Conservation (phyloP, 1,284 basidiomycete genomes). For the Tranzscheliella williamsii region DNA sequence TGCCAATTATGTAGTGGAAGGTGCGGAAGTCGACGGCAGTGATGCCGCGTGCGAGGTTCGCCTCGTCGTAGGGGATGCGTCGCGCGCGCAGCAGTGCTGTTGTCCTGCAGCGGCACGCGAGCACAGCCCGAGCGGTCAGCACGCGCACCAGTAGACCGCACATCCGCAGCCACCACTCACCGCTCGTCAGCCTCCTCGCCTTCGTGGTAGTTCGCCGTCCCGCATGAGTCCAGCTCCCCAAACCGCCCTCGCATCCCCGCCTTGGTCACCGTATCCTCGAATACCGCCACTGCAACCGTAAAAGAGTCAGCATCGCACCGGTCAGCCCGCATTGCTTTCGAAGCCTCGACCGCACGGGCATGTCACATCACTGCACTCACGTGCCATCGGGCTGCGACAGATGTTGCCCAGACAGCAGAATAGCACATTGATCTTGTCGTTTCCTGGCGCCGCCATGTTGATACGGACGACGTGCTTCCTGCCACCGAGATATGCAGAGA, state of each 20-base stretch:
- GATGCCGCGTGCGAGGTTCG: constrained; percentile 61
- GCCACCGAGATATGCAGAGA: too few species aligned
- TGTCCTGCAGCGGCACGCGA: too few species aligned
- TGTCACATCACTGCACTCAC: constrained; percentile 7
- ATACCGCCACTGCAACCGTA: constrained; percentile 38
- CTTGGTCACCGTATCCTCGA: constrained; percentile 35
- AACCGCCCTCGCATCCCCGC: constrained; percentile 36
- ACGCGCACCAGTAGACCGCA: too few species aligned
- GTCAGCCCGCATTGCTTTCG: too few species aligned
- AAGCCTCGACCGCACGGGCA: background rate
- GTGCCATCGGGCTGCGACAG: constrained; percentile 54
- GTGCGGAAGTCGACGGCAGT: constrained; percentile 57
- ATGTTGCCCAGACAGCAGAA: constrained; percentile 59
- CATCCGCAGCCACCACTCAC: too few species aligned
- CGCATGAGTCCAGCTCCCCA: constrained; percentile 50
- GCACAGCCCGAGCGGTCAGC: too few species aligned
- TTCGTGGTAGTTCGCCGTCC: constrained; percentile 52
- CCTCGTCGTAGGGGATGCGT: constrained; percentile 60
- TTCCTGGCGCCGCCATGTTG: background rate
- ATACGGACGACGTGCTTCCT: too few species aligned
- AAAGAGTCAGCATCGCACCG: too few species aligned
- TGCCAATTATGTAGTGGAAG: constrained; percentile 65
- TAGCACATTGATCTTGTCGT: constrained; percentile 46
- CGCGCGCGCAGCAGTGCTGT: constrained; percentile 62
- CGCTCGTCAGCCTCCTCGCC: constrained; percentile 54